phyloP scores from a whole-genome alignment of 2,329 filamentous ascomycete genomes.

The Trichoderma brevicompactum region DNA sequence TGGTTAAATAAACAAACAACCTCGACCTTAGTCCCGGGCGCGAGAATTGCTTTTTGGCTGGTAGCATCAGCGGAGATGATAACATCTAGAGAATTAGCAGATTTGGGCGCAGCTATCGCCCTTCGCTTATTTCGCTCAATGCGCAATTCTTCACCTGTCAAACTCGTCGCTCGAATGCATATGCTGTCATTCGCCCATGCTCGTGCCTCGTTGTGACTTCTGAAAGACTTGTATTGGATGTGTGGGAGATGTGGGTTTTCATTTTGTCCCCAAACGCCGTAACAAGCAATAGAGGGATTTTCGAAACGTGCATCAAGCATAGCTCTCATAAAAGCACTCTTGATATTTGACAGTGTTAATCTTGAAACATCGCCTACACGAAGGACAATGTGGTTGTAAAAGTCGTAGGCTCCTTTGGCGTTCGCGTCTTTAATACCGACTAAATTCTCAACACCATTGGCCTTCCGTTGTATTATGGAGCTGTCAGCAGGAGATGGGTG shows the following conservation, averaged over 20 bases:
- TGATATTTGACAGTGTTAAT: background rate
- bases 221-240: background rate
- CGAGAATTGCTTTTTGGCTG: background rate
- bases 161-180: background rate
- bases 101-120: background rate
- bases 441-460: background rate
- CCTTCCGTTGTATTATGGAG: background rate
- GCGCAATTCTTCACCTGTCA: background rate
- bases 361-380: background rate
- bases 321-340: background rate
- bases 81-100: background rate
- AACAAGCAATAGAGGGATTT: background rate
- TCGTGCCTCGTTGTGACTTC: background rate
- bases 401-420: background rate
- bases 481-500: background rate
- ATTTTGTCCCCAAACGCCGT: background rate
- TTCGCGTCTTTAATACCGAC: background rate
- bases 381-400: background rate
- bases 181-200: background rate
- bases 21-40: background rate
- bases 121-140: background rate
- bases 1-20: background rate
- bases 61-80: background rate
- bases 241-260: background rate
- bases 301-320: background rate